Base-by-base conservation (phyloP, 495 filamentous ascomycete genomes). In the Daldinia bambusicola region DNA sequence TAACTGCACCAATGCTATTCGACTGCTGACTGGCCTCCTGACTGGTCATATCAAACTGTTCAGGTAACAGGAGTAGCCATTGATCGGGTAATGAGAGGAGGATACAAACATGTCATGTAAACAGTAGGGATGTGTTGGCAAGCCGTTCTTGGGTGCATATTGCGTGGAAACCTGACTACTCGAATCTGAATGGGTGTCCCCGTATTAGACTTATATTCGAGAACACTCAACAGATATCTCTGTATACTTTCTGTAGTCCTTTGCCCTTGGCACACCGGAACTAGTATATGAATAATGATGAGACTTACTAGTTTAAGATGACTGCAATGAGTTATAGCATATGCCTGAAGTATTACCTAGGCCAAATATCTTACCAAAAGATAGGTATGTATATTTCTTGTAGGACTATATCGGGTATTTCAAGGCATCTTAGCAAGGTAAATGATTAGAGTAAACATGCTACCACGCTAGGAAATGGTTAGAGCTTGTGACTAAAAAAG, bases 91-190 rank as follows among this genome's bases (percentile, higher is more conserved):
- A 22, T 13, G 9, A 48, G 43, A 48, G 43, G 43, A 48, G 4
- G 43, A 48, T 48, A 48, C 43, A 48, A 48, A 48, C 43, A 48
- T 48, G 43, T 48, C 18, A 48, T 48, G 43, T 48, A 48, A 48
- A 48, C 43, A 48, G 20, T 48, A 48, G 20, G 20, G 12, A 48
- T 22, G 43, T 48, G 43, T 48, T 48, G 43, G 22, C 43, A 12
- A 48, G 18, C 20, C 18, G 18, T 48, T 4, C 18, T 48, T 48
- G 18, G 18, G 20, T 13, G 43, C 20, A 48, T 48, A 48, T 12
- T 2, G 18, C 43, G 10, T 48, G 18, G 43, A 4, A 4, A 22
- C 18, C 18, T 13, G 43, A 22, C 9, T 1, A 10, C 34, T 48
- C 8, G 43, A 22, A 12, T 22, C 43, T 36, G 16, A 22, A 48